These are phyloP conservation scores for Prosopis cineraria DNA, from an alignment of 306 rosid genomes.

Conservation along the genomic window DNA sequence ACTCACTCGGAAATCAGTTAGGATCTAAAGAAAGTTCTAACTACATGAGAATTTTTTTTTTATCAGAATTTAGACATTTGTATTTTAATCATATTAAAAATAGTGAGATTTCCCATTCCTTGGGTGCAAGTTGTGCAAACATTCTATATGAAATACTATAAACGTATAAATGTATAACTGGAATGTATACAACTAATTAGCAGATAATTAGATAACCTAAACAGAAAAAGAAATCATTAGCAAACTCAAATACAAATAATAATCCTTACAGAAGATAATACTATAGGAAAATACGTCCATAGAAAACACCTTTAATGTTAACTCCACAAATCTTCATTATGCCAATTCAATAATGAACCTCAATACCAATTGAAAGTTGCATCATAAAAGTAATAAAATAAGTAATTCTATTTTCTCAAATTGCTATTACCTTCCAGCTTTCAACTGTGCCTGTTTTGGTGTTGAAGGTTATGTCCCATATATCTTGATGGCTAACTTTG, in stretches of 20 bases:
- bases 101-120: no score
- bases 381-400: background rate
- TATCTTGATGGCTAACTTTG: slow-evolving; percentile 54
- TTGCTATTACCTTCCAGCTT: slow-evolving; percentile 80
- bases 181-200: no score
- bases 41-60: no score
- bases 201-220: no score
- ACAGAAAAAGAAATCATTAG: background rate
- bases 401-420: background rate
- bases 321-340: background rate
- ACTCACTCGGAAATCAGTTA: no score
- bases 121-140: no score
- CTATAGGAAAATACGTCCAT: background rate
- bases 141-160: no score
- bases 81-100: no score
- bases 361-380: background rate
- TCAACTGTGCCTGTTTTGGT: slow-evolving; percentile 69
- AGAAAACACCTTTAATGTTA: background rate
- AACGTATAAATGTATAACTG: no score
- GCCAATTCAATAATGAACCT: background rate
- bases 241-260: background rate
- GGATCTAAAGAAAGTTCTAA: no score
- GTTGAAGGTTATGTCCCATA: slow-evolving; percentile 77
- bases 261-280: background rate
- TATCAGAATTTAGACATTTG: no score